A percentile compares a stretch with the other conserved stretches of the same genome.
These are phyloP conservation scores for cucumber (Cucumis sativus) DNA, from an alignment of 306 rosid species.

Conservation along the genomic window DNA sequence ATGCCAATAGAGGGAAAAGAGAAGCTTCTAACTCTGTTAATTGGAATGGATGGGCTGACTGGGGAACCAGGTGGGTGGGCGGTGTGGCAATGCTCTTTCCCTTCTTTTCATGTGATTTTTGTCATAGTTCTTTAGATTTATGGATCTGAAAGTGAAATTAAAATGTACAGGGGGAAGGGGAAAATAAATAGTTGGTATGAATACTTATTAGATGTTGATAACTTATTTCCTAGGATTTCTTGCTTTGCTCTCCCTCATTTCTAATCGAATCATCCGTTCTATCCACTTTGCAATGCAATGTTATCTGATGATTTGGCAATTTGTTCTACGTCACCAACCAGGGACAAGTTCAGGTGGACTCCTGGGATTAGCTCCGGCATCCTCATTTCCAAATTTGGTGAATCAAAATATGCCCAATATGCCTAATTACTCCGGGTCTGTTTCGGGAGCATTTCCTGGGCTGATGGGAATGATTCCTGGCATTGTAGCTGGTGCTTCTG, in stretches of 20 bases:
- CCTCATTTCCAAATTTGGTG: slow-evolving; percentile 66
- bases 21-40: background rate
- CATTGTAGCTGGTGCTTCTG: slow-evolving; percentile 77
- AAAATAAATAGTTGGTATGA: background rate
- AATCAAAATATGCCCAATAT: slow-evolving; percentile 99
- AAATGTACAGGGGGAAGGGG: background rate
- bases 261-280: background rate
- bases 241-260: background rate
- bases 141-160: background rate
- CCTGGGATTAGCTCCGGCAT: slow-evolving; percentile 71
- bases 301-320: background rate
- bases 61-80: background rate
- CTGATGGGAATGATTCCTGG: slow-evolving; percentile 97
- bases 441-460: slow-evolving; percentile 96
- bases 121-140: background rate
- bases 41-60: background rate
- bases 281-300: background rate
- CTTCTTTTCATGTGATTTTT: background rate
- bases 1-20: background rate
- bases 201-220: background rate
- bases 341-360: slow-evolving; percentile 70
- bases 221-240: background rate
- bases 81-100: background rate
- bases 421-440: slow-evolving; percentile 97
- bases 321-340: slow-evolving; percentile 24